Evolutionary conservation across 179 eudicot genomes (phyloP), one percentile per base, ranked within the genome.

Genomic region (Camellia oleifera): DNA sequence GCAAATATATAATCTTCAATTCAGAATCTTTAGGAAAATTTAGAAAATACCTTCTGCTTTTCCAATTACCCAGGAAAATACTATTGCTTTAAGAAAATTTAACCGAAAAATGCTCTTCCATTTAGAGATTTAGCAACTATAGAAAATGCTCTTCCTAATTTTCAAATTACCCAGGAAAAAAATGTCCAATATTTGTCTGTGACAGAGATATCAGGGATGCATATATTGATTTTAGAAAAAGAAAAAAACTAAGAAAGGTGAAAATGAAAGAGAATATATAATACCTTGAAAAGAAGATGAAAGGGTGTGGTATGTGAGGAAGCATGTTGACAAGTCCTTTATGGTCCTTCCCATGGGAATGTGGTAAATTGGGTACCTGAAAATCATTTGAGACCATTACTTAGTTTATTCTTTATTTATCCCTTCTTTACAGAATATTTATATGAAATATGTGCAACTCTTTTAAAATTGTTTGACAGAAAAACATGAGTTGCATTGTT

Each of bases 241-340:
- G 45, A 17, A 72, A 4, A 69, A 0, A 45, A 45, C 20, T 11
- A 20, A 62, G 53, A 79, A 79, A 75, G 60, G 13, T 77, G 71
- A 64, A 72, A 78, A 74, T 74, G 61, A 80, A 62, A 77, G 69
- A 52, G 32, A 50, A 40, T 40, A 6, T 32, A 7, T 6, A 46
- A n/a, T 87, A 95, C 99, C 99, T 91, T 94, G 99, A 84, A 96
- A 96, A 13, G 98, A 96, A 18, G 99, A 96, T 64, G 99, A 96
- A 82, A 96, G 98, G 23, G 99, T 96, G 86, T 96, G 98, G 88
- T 92, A 96, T 60, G 96, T 91, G 58, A 96, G 93, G 82, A 96
- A 96, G 85, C 94, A 88, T 46, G 99, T 88, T 60, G 94, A 88
- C 85, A 95, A 84, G 83, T 96, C 99, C 88, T 91, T 96, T 4